Evolutionary conservation across 129 eudicot species (phyloP).

Genomic region (Gnaphalium uliginosum): DNA sequence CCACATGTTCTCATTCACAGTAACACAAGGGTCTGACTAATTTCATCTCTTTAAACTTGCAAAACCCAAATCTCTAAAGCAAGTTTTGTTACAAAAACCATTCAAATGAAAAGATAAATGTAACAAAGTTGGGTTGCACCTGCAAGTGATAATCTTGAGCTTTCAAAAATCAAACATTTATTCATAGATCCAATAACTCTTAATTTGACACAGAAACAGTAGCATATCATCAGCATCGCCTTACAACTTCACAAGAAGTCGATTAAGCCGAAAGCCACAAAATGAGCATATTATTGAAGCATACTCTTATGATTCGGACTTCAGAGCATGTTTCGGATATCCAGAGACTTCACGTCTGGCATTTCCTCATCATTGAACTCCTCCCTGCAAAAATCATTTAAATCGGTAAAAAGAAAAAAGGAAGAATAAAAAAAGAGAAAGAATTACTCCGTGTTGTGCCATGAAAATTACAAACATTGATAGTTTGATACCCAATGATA

Average conservation of each 20-base stretch:
- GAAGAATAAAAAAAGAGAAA: neutral
- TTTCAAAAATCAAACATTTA: conserved; percentile 37
- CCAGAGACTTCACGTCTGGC: conserved; percentile 60
- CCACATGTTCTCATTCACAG: no score
- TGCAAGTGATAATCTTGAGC: conserved; percentile 13
- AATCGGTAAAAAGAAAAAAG: neutral
- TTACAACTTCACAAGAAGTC: conserved; percentile 25
- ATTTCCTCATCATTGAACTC: conserved; percentile 63
- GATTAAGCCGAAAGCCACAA: conserved; percentile 17
- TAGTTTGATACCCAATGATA: neutral
- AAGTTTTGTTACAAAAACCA: conserved; percentile 5
- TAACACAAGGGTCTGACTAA: neutral
- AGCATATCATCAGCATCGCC: conserved; percentile 19
- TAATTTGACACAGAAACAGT: conserved; percentile 25
- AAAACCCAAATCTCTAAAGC: neutral
- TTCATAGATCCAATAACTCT: conserved; percentile 34
- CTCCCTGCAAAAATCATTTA: conserved; percentile 44
- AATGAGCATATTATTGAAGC: conserved; percentile 34
- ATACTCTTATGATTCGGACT: conserved; percentile 5
- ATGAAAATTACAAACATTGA: neutral
- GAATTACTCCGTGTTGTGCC: neutral
- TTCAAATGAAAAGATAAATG: neutral
- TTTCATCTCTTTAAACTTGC: neutral
- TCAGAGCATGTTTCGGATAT: conserved; percentile 57
- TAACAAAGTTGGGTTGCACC: conserved; percentile 23